Base-by-base conservation (phyloP, 495 filamentous ascomycete species). In the Penicillium lividum region DNA sequence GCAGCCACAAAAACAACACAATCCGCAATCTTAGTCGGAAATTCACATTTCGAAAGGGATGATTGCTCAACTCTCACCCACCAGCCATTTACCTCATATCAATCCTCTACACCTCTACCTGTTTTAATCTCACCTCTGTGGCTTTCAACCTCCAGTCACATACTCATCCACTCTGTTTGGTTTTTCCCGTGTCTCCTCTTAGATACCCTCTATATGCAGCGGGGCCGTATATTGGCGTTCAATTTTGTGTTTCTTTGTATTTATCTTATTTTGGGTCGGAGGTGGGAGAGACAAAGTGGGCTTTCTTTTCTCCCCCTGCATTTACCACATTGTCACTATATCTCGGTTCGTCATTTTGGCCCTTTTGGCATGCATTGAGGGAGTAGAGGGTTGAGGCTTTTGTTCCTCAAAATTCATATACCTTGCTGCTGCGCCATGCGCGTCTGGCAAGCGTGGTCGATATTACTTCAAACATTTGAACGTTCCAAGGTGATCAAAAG, bases 11-110 rank as follows among this genome's bases (percentile, higher is more conserved):
- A 42, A 80, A 73, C 57, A 69, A 60, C 51, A 74, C 72, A 31
- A 74, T 78, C 38, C 73, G 75, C 54, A 78, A 61, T 56, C 53
- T 80, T 15, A 71, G 77, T 51, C 77, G 77, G 22, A 78, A 75
- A 58, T 49, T 78, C 51, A 74, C 73, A 51, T 63, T 52, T 48
- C 62, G 67, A 5, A 68, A 68, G 56, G 65, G 55, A 63, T 57
- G 28, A 51, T 47, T 51, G 25, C 29, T 40, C 36, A 29, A 51
- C 4, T 1, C 30, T 13, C 53, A 51, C 56, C 28, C 27, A n/a
- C 28, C 16, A 29, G 50, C 33, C 11, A 31, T 7, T 8, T n/a
- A 50, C 47, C 28, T 53, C 29, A n/a, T 42, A 5, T 29, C 36
- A 43, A 54, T 56, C 22, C 47, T 29, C 43, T 54, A 52, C 25